A percentile compares a stretch with the other conserved stretches of the same genome.
These are phyloP conservation scores for Aegilops longissima DNA, from an alignment of 176 grass and related monocot species.

Conservation along the genomic window DNA sequence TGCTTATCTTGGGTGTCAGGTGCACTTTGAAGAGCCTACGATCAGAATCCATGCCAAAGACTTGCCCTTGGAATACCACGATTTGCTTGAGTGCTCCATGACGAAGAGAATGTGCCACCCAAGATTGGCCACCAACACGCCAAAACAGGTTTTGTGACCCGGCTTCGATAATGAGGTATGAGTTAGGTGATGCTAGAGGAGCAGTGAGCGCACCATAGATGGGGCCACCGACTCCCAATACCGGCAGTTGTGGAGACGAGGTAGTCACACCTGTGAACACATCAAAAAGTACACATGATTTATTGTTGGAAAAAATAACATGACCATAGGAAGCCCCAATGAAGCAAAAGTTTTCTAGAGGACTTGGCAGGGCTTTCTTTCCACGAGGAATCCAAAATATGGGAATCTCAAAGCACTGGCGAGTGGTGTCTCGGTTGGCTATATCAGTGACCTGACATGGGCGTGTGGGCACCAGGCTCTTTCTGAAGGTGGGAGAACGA, in stretches of 20 bases:
- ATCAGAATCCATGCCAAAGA: not conserved
- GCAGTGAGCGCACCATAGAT: not conserved
- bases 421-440: not conserved
- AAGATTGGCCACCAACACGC: not conserved
- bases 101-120: not conserved
- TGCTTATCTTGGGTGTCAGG: not conserved
- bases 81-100: not conserved
- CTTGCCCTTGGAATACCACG: not conserved
- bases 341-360: not conserved
- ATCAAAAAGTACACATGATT: not conserved
- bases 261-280: not conserved
- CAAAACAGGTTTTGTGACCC: not conserved
- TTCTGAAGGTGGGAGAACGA: not conserved
- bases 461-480: not conserved
- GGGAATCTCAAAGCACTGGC: not conserved
- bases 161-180: not conserved
- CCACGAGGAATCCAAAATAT: not conserved
- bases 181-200: not conserved
- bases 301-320: conserved; percentile 19
- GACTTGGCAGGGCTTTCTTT: not conserved
- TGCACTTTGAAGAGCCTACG: not conserved
- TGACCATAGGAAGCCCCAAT: conserved; percentile 39
- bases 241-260: not conserved
- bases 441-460: conserved; percentile 22
- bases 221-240: not conserved